Conservation (phyloP, 805 yeast genomes). For the Cyberlindnera saturnus region DNA sequence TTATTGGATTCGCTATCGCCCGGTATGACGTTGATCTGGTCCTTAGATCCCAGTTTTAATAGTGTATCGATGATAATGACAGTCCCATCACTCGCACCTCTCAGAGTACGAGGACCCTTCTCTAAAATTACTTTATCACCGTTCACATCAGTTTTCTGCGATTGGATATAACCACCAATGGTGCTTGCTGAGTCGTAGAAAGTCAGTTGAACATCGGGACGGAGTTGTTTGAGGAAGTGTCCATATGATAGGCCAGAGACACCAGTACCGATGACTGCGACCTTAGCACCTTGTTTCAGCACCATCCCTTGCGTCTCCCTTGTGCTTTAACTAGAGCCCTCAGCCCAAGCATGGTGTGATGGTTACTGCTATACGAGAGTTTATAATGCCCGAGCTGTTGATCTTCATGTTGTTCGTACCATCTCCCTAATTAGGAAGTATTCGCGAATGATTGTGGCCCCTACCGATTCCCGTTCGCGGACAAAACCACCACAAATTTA, state of each 20-base stretch:
- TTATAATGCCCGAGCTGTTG: no score
- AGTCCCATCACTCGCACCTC: conserved; percentile 80
- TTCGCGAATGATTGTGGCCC: no score
- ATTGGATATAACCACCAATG: conserved; percentile 78
- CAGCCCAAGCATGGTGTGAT: no score
- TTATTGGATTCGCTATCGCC: conserved; percentile 58
- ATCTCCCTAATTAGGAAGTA: no score
- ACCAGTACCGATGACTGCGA: conserved; percentile 84
- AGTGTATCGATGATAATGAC: conserved; percentile 59
- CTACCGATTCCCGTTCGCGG: no score
- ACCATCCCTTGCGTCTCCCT: conserved; percentile 1
- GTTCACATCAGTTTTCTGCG: conserved; percentile 34
- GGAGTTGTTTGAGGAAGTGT: conserved; percentile 57
- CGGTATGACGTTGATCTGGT: conserved; percentile 54
- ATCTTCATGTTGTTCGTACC: no score
- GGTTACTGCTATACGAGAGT: no score
- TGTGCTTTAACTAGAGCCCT: no score
- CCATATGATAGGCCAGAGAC: conserved; percentile 77
- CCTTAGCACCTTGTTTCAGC: conserved; percentile 28
- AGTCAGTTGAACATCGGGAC: conserved; percentile 70
- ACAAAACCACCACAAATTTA: no score
- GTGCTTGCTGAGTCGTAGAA: conserved; percentile 50
- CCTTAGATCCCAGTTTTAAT: conserved; percentile 35
- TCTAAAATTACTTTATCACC: conserved; percentile 42
- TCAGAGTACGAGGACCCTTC: conserved; percentile 85